A percentile compares a stretch with the other conserved stretches of the same genome.
phyloP scores from a whole-genome alignment of 345 rosid genomes.

The Corymbia maculata region DNA sequence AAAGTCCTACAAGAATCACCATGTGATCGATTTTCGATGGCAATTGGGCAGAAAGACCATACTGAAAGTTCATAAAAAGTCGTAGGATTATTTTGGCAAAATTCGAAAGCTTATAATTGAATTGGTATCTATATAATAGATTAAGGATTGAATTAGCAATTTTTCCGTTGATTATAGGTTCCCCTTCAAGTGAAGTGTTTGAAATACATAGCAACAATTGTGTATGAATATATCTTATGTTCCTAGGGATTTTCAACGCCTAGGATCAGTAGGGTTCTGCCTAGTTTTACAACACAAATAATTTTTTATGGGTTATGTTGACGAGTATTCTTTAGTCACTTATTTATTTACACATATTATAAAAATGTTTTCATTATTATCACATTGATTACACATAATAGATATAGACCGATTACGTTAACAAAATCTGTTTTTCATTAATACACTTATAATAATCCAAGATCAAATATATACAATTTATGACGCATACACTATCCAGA shows the following conservation, averaged over 20 bases:
- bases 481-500: neutral
- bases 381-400: neutral
- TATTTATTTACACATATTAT: neutral
- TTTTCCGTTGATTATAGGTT: neutral
- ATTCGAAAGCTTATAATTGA: neutral
- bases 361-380: neutral
- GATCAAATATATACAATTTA: no score
- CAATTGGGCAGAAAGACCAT: neutral
- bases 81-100: neutral
- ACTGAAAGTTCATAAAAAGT: fast-evolving
- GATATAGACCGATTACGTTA: neutral
- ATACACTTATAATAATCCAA: neutral
- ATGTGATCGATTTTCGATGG: fast-evolving
- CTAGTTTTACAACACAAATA: neutral
- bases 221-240: neutral
- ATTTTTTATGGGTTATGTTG: neutral
- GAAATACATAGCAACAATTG: neutral
- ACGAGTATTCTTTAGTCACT: neutral
- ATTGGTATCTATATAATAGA: fast-evolving
- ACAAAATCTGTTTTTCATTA: neutral
- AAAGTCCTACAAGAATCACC: fast-evolving
- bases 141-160: neutral
- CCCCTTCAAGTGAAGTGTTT: neutral
- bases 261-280: fast-evolving
- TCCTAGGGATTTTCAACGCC: neutral